These are phyloP conservation scores for Arthrobotrys sphaeroides DNA, from an alignment of 2,329 filamentous ascomycete species.

Conservation along the genomic window DNA sequence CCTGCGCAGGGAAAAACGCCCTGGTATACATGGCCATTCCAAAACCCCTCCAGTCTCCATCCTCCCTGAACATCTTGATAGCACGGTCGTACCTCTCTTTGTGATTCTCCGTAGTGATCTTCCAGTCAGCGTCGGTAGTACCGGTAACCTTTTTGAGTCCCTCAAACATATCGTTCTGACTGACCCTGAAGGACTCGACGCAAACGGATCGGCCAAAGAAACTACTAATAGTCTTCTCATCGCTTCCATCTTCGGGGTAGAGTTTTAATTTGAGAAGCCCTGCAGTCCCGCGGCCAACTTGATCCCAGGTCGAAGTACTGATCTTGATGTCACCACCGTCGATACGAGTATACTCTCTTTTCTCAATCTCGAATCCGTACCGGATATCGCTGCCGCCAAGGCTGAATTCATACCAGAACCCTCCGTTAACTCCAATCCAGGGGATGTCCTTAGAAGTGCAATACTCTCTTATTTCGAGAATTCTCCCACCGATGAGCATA, in stretches of 20 bases:
- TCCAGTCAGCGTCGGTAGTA: slow-evolving; percentile 71
- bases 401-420: slow-evolving; percentile 69
- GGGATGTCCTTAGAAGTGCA: slow-evolving; percentile 60
- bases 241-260: slow-evolving; percentile 59
- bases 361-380: slow-evolving; percentile 66
- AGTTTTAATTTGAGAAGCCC: slow-evolving; percentile 64
- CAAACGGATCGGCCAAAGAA: slow-evolving; percentile 67
- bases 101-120: slow-evolving; percentile 65
- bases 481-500: slow-evolving; percentile 59
- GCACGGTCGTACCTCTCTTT: slow-evolving; percentile 64
- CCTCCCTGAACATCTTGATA: slow-evolving; percentile 62
- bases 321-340: slow-evolving; percentile 69
- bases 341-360: slow-evolving; percentile 60
- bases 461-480: slow-evolving; percentile 59
- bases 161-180: slow-evolving; percentile 73
- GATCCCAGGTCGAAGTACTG: slow-evolving; percentile 69
- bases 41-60: slow-evolving; percentile 64
- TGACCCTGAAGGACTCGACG: slow-evolving; percentile 68
- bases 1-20: slow-evolving; percentile 65
- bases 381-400: slow-evolving; percentile 60
- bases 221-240: slow-evolving; percentile 62
- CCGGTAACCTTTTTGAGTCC: slow-evolving; percentile 70
- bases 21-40: slow-evolving; percentile 67
- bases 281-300: slow-evolving; percentile 68
- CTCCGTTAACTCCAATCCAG: slow-evolving; percentile 64